These are phyloP conservation scores for Neobulgaria alba DNA, from an alignment of 2,329 filamentous ascomycete genomes.

Conservation along the genomic window DNA sequence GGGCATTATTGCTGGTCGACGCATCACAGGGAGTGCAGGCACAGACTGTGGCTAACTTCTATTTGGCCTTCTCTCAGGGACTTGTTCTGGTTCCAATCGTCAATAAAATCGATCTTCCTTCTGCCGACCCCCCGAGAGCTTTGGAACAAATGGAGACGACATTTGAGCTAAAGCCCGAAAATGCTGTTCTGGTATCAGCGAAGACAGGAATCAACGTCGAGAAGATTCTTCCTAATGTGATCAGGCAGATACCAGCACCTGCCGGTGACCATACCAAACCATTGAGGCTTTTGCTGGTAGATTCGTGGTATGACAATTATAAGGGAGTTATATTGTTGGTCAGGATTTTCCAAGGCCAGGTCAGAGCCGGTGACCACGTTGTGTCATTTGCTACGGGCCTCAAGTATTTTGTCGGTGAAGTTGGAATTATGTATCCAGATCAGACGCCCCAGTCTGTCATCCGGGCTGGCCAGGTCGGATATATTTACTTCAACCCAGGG, in stretches of 20 bases:
- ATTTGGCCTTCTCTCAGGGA: constrained; percentile 89
- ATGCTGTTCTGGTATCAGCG: constrained; percentile 73
- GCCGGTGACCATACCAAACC: constrained; percentile 64
- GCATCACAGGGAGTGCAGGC: constrained; percentile 95
- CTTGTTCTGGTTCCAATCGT: constrained; percentile 81
- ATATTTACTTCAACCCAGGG: constrained; percentile 93
- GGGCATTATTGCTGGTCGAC: constrained; percentile 85
- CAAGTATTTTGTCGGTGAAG: constrained; percentile 90
- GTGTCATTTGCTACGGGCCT: constrained; percentile 79
- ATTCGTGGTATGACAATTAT: constrained; percentile 98
- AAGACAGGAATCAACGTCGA: constrained; percentile 89
- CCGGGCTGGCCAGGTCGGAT: constrained; percentile 89
- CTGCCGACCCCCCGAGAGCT: constrained; percentile 78
- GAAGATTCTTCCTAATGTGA: constrained; percentile 72
- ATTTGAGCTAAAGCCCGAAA: constrained; percentile 78
- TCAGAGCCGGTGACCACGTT: constrained; percentile 78
- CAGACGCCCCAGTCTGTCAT: constrained; percentile 73
- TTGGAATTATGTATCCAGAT: constrained; percentile 90
- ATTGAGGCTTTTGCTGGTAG: constrained; percentile 78
- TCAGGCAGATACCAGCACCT: constrained; percentile 77
- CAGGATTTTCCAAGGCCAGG: constrained; percentile 78
- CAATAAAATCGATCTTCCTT: constrained; percentile 92
- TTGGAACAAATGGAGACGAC: constrained; percentile 76
- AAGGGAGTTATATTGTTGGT: constrained; percentile 88
- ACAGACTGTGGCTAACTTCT: constrained; percentile 98